Evolutionary conservation across 2,329 filamentous ascomycete species (phyloP).

Genomic region (Sporothrix mexicana): DNA sequence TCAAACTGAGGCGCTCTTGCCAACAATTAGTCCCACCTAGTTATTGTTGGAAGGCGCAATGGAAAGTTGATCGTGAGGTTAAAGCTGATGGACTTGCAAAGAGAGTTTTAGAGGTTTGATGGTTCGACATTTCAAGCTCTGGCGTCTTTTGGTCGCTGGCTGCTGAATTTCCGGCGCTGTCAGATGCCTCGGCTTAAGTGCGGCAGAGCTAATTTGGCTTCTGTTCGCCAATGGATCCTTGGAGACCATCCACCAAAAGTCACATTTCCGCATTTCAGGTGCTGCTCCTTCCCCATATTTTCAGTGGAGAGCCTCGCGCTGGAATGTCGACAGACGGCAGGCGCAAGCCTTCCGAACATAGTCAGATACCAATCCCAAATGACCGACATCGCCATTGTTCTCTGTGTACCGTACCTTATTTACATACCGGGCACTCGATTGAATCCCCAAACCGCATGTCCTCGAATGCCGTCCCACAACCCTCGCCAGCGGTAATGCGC

Average conservation of each 20-base stretch:
- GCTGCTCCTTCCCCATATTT: slow-evolving; percentile 22
- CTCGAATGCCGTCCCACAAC: not conserved
- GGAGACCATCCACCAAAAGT: slow-evolving; percentile 5
- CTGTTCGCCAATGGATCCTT: not conserved
- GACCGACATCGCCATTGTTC: not conserved
- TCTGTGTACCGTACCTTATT: not conserved
- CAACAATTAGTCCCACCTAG: no score
- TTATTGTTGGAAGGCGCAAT: slow-evolving; percentile 9
- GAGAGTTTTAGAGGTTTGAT: not conserved
- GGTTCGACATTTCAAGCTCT: not conserved
- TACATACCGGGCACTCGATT: not conserved
- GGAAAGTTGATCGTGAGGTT: not conserved
- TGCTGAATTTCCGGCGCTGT: slow-evolving; percentile 25
- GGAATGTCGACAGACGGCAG: not conserved
- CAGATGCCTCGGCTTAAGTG: slow-evolving; percentile 33
- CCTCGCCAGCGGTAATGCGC: slow-evolving; percentile 16
- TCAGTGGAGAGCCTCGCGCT: slow-evolving; percentile 8
- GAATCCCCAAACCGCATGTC: not conserved
- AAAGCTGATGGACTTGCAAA: not conserved
- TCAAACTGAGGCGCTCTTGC: slow-evolving; percentile 9
- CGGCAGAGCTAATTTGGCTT: slow-evolving; percentile 19
- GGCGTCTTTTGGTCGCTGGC: slow-evolving; percentile 7
- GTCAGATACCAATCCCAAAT: not conserved
- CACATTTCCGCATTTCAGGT: slow-evolving; percentile 18
- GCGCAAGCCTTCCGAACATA: not conserved